Base-by-base conservation (phyloP, 768 basidiomycete genomes). In the Strobilomyces echinocephalus region DNA sequence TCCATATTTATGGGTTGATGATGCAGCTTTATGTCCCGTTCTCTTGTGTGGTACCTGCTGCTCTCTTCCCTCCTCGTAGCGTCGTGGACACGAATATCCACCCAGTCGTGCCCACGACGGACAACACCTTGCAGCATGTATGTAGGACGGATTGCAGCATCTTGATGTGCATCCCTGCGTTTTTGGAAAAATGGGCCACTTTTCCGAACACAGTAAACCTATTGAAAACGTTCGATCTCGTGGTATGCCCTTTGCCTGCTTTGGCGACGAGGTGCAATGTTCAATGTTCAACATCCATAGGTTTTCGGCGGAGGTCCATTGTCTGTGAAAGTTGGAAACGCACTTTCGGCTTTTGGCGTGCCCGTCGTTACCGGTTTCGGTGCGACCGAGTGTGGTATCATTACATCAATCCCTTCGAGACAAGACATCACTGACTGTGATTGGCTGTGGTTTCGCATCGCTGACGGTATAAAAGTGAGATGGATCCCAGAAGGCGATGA, bases 401-500 rank as follows among this genome's bases (percentile, higher is more conserved):
- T 43, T 14, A 51, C 47, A 0, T 8, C 39, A 1, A 18, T 58
- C 14, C 48, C 56, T 2, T 18, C 18, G 5, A 55, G 4, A 33
- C 7, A 62, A 8, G 53, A 60, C 16, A 35, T 66, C 10, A 26
- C 39, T 0, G 45, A 55, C 18, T 56, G 56, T 21, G 54, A 65
- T 30, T 66, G 64, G 64, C 4, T 28, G 0, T 60, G 59, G 59
- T 0, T 59, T 16, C 57, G 53, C 10, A 18, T 58, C 24, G 31
- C 52, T 1, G 52, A 58, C 40, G 46, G 56, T 4, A 43, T 69
- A 18, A 44, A 56, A 9, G 18, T 64, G 3, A 56, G 64, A 16
- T 70, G 71, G 60, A 39, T 69, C 2, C 70, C 71, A 1, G 52
- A 72, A 34, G 69, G 61, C 0, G 66, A 68, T 33, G 61, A 58